Evolutionary conservation across 768 basidiomycete species (phyloP).

Genomic region (Russula compacta): DNA sequence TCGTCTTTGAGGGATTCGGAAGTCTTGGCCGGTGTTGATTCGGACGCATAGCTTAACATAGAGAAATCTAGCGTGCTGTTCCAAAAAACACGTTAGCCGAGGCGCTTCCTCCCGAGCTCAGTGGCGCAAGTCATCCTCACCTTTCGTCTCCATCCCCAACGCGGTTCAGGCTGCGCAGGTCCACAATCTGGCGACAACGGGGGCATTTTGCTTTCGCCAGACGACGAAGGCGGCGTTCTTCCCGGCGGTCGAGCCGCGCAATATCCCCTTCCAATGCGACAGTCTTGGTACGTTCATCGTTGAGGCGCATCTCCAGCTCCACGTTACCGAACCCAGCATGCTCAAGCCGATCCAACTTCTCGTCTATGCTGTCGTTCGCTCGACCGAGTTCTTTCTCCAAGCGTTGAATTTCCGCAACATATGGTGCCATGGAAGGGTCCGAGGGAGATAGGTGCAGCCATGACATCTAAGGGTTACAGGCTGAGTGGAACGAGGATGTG

Average conservation of each 20-base stretch:
- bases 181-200: slow-evolving; percentile 58
- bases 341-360: slow-evolving; percentile 79
- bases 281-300: slow-evolving; percentile 57
- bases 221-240: slow-evolving; percentile 57
- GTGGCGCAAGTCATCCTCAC: slow-evolving; percentile 28
- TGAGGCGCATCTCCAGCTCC: slow-evolving; percentile 58
- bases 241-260: slow-evolving; percentile 51
- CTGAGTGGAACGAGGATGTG: slow-evolving; percentile 14
- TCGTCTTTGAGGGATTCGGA: slow-evolving; percentile 55
- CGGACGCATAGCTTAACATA: slow-evolving; percentile 36
- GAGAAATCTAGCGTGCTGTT: slow-evolving; percentile 47
- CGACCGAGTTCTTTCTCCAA: slow-evolving; percentile 66
- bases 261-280: slow-evolving; percentile 57
- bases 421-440: slow-evolving; percentile 49
- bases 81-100: not conserved
- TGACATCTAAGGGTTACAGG: slow-evolving; percentile 42
- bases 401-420: slow-evolving; percentile 63
- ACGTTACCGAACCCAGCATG: slow-evolving; percentile 71
- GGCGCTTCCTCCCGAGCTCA: not conserved
- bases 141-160: slow-evolving; percentile 49
- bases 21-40: slow-evolving; percentile 60
- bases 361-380: slow-evolving; percentile 80
- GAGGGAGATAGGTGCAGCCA: slow-evolving; percentile 58
- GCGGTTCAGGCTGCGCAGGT: slow-evolving; percentile 36
- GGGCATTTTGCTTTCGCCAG: slow-evolving; percentile 56